Evolutionary conservation across 371 early-diverging fungal species (phyloP), one percentile per base, ranked within the genome.

Genomic region (Mortierella sp.): DNA sequence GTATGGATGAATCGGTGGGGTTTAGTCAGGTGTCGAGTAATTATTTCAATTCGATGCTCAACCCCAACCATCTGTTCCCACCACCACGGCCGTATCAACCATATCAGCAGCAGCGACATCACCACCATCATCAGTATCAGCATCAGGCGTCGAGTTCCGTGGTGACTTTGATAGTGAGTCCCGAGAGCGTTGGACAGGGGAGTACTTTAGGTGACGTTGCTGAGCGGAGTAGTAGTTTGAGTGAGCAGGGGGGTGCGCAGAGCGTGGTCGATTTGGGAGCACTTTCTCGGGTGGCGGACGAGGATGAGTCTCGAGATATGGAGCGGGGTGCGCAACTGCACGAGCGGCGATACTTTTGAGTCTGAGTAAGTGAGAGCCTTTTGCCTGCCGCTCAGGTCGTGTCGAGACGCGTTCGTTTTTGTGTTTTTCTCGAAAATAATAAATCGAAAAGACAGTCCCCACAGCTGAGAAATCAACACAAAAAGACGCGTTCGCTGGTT

Each of bases 341-440:
- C 19, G 61, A 22, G 22, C 34, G 37, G 19, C 61, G 9, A 22
- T 61, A 61, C 22, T 22, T 61, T 4, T 61, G 22, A 61, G 43
- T n/a, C n/a, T n/a, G 2, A 39, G 19, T 5, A 64, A 13, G 16
- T 64, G 64, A 64, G 34, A 39, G 39, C 64, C 44, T 24, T 41
- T 14, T 45, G 6, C 61, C 9, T 10, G 11, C 13, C 58, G 45
- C 41, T 48, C 67, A 44, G n/a, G 47, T 47, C 48, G 34, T 47
- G 43, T 67, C 39, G n/a, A 14, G 40, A 68, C 68, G 68, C 68
- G 68, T 50, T 6, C n/a, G 19, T 39, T 68, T 68, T 52, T 7
- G 10, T 52, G 34, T 16, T 50, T 50, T 66, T 66, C 8, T 34
- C 48, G n/a, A 45, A 41, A 66, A 22, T 34, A 22, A 47, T 19